These are phyloP conservation scores for Saccharomyces kudriavzevii DNA, from an alignment of 805 yeast genomes.

Conservation along the genomic window DNA sequence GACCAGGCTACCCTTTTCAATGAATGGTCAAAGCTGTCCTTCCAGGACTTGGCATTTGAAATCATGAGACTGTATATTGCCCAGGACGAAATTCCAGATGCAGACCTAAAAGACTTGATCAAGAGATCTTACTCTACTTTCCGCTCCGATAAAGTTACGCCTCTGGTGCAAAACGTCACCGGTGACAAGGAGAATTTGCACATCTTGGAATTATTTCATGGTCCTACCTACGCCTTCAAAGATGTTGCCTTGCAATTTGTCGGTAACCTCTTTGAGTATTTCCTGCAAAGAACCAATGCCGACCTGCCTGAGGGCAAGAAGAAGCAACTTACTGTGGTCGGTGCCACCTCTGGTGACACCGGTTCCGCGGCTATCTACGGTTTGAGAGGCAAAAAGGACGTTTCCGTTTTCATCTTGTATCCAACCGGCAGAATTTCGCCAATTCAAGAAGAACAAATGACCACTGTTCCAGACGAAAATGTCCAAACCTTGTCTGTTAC, in stretches of 20 bases:
- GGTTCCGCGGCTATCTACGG: constrained; percentile 99
- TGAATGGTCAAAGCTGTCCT: constrained; percentile 66
- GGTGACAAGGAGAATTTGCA: constrained; percentile 53
- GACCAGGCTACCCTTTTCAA: constrained; percentile 44
- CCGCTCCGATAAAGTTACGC: constrained; percentile 83
- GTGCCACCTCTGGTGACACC: constrained; percentile 98
- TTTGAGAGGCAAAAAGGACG: constrained; percentile 91
- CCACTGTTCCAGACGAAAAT: constrained; percentile 85
- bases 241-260: constrained; percentile 98
- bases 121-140: constrained; percentile 80
- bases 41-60: constrained; percentile 80
- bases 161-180: constrained; percentile 51
- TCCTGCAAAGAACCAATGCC: constrained; percentile 65
- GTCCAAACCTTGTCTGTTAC: constrained; percentile 92
- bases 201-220: constrained; percentile 90
- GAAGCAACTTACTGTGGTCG: constrained; percentile 88
- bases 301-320: constrained; percentile 47
- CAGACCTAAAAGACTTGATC: constrained; percentile 57
- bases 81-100: constrained; percentile 61
- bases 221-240: constrained; percentile 98
- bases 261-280: constrained; percentile 92
- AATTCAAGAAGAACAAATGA: constrained; percentile 97
- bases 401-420: constrained; percentile 90
- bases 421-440: constrained; percentile 98
- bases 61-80: constrained; percentile 75